Evolutionary conservation across 2,329 filamentous ascomycete genomes (phyloP).

Genomic region (Helicocarpus griseus): DNA sequence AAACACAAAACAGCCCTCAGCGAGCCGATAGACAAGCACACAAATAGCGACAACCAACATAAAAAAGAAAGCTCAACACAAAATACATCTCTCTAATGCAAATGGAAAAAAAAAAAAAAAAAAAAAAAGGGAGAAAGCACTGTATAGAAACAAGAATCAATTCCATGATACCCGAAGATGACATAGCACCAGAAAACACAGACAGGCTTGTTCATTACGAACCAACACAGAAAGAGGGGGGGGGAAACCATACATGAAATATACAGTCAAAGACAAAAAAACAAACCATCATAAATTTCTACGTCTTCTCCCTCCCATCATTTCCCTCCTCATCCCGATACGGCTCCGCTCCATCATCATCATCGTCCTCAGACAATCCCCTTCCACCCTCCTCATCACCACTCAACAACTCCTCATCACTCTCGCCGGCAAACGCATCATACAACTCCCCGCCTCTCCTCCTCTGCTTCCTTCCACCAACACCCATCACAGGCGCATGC

Average conservation of each 20-base stretch:
- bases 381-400: slow-evolving; percentile 31
- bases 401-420: slow-evolving; percentile 60
- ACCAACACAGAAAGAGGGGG: background rate
- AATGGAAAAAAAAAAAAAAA: no score
- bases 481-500: slow-evolving; percentile 36
- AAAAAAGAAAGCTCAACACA: background rate
- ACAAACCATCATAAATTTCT: background rate
- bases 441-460: slow-evolving; percentile 79
- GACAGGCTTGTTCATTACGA: no score
- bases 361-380: slow-evolving; percentile 27
- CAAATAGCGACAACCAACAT: background rate
- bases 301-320: background rate
- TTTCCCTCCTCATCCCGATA: slow-evolving; percentile 16
- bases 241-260: background rate
- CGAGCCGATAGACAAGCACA: no score
- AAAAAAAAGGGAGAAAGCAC: no score
- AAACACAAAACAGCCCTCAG: no score
- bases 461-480: slow-evolving; percentile 39
- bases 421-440: slow-evolving; percentile 92
- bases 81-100: background rate
- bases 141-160: background rate
- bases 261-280: background rate
- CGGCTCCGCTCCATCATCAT: slow-evolving; percentile 25
- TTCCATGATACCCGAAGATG: background rate
- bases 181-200: background rate